phyloP scores from a whole-genome alignment of 177 flowering plant genomes.

The Vitis hybrid region DNA sequence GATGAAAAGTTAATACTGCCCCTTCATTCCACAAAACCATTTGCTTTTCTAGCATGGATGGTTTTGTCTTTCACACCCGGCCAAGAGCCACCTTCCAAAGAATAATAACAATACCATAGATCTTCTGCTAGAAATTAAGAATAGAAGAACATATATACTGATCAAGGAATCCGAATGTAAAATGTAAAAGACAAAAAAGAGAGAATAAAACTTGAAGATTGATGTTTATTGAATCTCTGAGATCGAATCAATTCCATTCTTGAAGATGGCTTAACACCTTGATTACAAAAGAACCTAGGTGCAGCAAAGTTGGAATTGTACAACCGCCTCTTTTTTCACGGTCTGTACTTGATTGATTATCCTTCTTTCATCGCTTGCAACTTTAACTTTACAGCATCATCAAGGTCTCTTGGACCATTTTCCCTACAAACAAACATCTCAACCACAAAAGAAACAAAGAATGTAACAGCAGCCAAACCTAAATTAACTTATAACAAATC shows the following conservation, averaged over 20 bases:
- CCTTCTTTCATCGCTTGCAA: background rate
- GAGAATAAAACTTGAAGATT: background rate
- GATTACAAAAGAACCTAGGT: constrained; percentile 17
- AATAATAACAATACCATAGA: background rate
- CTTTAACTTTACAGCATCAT: constrained; percentile 22
- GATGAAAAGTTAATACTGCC: too few relatives aligned
- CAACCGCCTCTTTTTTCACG: background rate
- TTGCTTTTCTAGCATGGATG: background rate
- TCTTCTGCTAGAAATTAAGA: background rate
- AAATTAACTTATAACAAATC: background rate
- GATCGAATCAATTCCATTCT: constrained; percentile 4
- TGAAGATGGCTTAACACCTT: constrained; percentile 15
- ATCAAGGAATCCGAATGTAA: background rate
- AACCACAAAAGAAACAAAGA: background rate
- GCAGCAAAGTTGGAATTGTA: background rate
- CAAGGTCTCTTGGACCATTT: background rate
- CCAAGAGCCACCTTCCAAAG: too few relatives aligned
- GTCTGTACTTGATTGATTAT: constrained; percentile 6
- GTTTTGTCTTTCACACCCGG: too few relatives aligned
- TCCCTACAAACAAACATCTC: background rate
- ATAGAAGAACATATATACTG: background rate
- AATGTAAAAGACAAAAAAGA: background rate
- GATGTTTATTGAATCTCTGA: background rate
- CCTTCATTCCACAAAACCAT: too few relatives aligned
- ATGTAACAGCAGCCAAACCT: background rate